Evolutionary conservation across 2,329 filamentous ascomycete species (phyloP).

Genomic region (Tolypocladium ovalisporum): DNA sequence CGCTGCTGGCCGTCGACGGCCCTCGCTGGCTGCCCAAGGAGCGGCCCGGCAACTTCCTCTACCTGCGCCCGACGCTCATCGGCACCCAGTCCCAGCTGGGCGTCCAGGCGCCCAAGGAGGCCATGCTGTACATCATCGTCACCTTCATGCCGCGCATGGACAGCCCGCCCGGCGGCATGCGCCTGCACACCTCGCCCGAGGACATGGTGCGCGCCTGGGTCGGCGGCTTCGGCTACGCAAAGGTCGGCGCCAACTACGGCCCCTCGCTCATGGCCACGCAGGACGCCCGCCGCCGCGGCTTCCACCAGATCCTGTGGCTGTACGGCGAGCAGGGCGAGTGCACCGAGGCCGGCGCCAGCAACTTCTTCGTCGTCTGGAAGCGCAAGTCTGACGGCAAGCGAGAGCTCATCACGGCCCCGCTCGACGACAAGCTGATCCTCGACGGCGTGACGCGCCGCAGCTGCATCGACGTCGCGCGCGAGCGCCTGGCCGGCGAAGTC

Average conservation of each 20-base stretch:
- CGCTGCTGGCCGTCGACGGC: conserved; percentile 62
- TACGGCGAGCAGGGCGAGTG: conserved; percentile 69
- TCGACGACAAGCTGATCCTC: conserved; percentile 75
- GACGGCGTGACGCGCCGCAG: conserved; percentile 81
- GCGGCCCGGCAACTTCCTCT: conserved; percentile 61
- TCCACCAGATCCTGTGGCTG: conserved; percentile 88
- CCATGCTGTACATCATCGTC: conserved; percentile 78
- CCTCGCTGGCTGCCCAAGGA: conserved; percentile 68
- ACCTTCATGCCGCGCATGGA: conserved; percentile 50
- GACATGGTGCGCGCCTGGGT: conserved; percentile 88
- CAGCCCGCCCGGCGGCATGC: conserved; percentile 46
- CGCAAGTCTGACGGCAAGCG: conserved; percentile 34
- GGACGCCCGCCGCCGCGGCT: conserved; percentile 63
- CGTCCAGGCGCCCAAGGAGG: conserved; percentile 68
- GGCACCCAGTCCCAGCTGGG: conserved; percentile 72
- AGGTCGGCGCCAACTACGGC: conserved; percentile 90
- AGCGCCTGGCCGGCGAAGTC: conserved; percentile 46
- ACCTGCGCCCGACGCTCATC: conserved; percentile 81
- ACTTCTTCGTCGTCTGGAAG: conserved; percentile 82
- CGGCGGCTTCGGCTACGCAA: conserved; percentile 84
- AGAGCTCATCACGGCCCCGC: conserved; percentile 69
- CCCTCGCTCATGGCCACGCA: conserved; percentile 69
- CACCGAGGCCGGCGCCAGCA: conserved; percentile 84
- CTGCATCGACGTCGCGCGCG: conserved; percentile 60
- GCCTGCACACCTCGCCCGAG: conserved; percentile 65